These are phyloP conservation scores for Butyriboletus appendiculatus DNA, from an alignment of 1,284 basidiomycete species.

Conservation along the genomic window DNA sequence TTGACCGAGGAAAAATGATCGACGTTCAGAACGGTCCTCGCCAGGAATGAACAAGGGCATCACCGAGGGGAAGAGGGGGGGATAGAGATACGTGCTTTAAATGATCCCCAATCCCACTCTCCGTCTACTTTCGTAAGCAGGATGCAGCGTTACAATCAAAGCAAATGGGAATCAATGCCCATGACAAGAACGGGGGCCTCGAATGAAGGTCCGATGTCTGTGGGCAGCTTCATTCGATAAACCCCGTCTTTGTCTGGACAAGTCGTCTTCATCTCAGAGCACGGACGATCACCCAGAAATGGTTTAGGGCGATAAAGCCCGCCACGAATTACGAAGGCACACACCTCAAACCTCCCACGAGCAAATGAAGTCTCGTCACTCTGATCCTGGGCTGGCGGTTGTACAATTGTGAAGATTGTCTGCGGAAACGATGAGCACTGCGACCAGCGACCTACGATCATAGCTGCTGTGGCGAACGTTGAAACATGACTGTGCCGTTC, in stretches of 20 bases:
- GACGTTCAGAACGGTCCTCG: neutral
- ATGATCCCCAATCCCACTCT: neutral
- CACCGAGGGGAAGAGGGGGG: neutral
- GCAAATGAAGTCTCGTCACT: neutral
- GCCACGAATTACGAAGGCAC: neutral
- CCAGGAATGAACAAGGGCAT: neutral
- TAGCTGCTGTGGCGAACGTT: too few relatives aligned
- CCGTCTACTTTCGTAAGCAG: neutral
- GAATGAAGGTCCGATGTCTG: neutral
- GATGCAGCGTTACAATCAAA: neutral
- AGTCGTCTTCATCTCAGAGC: neutral
- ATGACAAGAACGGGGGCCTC: neutral
- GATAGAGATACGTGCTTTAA: slow-evolving; percentile 2
- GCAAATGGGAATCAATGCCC: slow-evolving; percentile 3
- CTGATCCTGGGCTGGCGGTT: neutral
- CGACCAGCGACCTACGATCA: neutral
- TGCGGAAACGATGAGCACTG: slow-evolving; percentile 16
- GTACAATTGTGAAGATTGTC: slow-evolving; percentile 3
- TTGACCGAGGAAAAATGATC: neutral
- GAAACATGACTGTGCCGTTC: too few relatives aligned
- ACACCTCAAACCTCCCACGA: neutral
- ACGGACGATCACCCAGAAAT: slow-evolving; percentile 12
- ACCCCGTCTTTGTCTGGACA: neutral
- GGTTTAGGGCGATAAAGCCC: neutral
- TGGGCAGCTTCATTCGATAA: neutral